Evolutionary conservation across 805 yeast genomes (phyloP), one percentile per base, ranked within the genome.

Genomic region (Yarrowia hollandica): DNA sequence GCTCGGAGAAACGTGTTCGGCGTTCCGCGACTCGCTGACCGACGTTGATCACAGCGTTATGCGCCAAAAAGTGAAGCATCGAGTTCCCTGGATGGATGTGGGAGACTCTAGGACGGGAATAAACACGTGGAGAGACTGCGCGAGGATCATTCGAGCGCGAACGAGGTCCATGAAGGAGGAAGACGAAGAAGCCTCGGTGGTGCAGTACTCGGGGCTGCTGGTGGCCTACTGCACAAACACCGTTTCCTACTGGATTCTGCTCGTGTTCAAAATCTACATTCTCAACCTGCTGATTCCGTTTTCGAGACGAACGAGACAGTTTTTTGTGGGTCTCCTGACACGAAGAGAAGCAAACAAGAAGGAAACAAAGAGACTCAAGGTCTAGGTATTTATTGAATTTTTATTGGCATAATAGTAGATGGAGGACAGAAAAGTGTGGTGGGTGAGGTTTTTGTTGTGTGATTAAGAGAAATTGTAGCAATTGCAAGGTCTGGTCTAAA

Each of bases 261-360:
- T 41, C 4, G 12, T 41, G 33, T 18, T 41, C 22, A 41, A 41
- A 6, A 26, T 41, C 12, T 41, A 41, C 10, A 22, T 41, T 5
- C 48, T 41, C 33, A 41, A 41, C 48, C 18, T 26, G 48, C 48
- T 41, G 16, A 12, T 41, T 16, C 48, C 48, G 11, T 18, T 41
- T 18, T 25, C 48, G 3, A 16, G n/a, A n/a, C n/a, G n/a, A n/a
- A n/a, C n/a, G n/a, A n/a, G n/a, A n/a, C n/a, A 26, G 33, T 41
- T 41, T 12, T 2, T 41, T 1, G 5, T 18, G 6, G 9, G 23
- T 7, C 7, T 41, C 22, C 3, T 26, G 4, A 26, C 12, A 6
- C 4, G 30, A 41, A 41, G 33, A 19, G 23, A 2, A 18, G n/a
- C n/a, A n/a, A 19, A 39, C n/a, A 39, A 14, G 7, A 39, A 41